These are phyloP conservation scores for Cladosporium sp. DNA, from an alignment of 2,329 filamentous ascomycete genomes.

Conservation along the genomic window DNA sequence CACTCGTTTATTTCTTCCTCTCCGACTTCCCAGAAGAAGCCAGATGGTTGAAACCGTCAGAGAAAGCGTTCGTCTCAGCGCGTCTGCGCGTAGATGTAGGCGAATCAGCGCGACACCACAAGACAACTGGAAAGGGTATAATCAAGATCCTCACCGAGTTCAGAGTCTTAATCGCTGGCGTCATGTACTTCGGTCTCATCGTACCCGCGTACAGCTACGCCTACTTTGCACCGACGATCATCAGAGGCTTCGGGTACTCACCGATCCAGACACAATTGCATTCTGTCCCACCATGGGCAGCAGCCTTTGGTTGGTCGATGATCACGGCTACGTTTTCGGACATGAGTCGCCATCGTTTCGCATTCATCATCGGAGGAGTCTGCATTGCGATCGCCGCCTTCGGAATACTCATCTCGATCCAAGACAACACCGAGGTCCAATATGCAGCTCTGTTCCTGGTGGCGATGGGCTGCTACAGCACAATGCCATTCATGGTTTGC, in stretches of 20 bases:
- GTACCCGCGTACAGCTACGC: conserved; percentile 41
- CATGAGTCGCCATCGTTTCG: conserved; percentile 65
- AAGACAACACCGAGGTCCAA: conserved; percentile 62
- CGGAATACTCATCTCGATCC: conserved; percentile 66
- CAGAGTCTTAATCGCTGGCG: conserved; percentile 46
- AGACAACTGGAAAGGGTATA: conserved; percentile 41
- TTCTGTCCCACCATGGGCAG: conserved; percentile 60
- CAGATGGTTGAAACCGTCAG: conserved; percentile 45
- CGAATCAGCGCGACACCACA: conserved; percentile 41
- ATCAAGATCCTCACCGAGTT: conserved; percentile 45
- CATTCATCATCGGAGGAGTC: conserved; percentile 67
- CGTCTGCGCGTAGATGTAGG: conserved; percentile 47
- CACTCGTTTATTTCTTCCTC: conserved; percentile 41
- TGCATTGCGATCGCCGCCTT: conserved; percentile 69
- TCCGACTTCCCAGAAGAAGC: conserved; percentile 48
- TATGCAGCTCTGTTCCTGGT: conserved; percentile 82
- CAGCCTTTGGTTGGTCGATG: conserved; percentile 76
- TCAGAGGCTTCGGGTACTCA: conserved; percentile 48
- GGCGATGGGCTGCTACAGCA: conserved; percentile 64
- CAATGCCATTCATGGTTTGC: conserved; percentile 71
- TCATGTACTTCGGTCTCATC: conserved; percentile 50
- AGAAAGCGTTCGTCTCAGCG: conserved; percentile 43
- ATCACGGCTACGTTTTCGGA: conserved; percentile 69
- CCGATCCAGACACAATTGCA: conserved; percentile 52
- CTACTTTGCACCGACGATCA: conserved; percentile 47